phyloP scores from a whole-genome alignment of 441 rosid genomes.

The Eruca vesicaria region DNA sequence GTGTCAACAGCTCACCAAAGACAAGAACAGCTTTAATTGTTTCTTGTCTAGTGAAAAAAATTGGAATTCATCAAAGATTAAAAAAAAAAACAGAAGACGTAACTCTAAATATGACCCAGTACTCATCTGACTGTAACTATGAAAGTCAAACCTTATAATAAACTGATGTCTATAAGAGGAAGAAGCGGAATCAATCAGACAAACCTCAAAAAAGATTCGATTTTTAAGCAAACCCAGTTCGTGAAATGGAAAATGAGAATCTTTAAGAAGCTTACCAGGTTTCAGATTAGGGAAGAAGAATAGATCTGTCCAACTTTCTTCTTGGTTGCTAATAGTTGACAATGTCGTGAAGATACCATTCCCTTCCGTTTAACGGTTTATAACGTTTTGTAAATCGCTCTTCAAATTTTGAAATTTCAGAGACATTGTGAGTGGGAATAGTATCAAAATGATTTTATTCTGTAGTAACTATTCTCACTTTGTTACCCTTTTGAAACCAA shows the following conservation, averaged over 20 bases:
- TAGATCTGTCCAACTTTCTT: not conserved
- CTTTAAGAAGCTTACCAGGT: slow-evolving; percentile 22
- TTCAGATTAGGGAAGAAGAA: slow-evolving; percentile 2
- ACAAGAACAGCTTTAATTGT: slow-evolving; percentile 16
- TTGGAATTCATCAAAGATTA: slow-evolving; percentile 20
- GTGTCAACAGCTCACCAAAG: slow-evolving; percentile 25
- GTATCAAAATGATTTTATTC: slow-evolving; percentile 30
- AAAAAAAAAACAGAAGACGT: not conserved
- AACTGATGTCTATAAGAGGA: not conserved
- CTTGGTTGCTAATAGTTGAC: not conserved
- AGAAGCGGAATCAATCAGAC: not conserved
- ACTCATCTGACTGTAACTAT: slow-evolving; percentile 9
- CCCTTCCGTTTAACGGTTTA: not conserved
- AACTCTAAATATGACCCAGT: slow-evolving; percentile 20
- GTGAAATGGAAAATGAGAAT: not conserved
- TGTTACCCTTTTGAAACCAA: not conserved
- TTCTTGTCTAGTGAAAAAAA: not conserved
- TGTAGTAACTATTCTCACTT: slow-evolving; percentile 12
- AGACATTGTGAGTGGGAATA: slow-evolving; percentile 19
- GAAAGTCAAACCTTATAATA: slow-evolving; percentile 11
- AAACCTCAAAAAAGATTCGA: slow-evolving; percentile 6
- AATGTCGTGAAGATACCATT: slow-evolving; percentile 18
- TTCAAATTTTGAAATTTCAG: slow-evolving; percentile 26
- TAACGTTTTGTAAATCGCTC: not conserved
- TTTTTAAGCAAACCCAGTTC: slow-evolving; percentile 22